phyloP scores from a whole-genome alignment of 345 rosid genomes.

The Raphanus raphanistrum region DNA sequence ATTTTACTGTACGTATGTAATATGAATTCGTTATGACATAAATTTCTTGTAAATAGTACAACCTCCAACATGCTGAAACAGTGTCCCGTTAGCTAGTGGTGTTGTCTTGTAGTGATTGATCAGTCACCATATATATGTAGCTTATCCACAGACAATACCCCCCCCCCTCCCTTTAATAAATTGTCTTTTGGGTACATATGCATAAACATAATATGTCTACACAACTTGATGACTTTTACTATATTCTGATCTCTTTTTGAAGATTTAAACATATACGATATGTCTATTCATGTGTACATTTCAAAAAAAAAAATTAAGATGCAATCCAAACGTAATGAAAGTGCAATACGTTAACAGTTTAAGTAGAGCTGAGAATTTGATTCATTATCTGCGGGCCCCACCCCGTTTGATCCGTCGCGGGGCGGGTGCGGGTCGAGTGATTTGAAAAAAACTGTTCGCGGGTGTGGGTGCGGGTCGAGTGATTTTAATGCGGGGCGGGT shows the following conservation, averaged over 20 bases:
- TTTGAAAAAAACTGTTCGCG: no score
- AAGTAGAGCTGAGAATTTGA: no score
- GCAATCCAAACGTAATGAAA: neutral
- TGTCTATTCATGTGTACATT: neutral
- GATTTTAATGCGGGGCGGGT: no score
- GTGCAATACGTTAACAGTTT: neutral
- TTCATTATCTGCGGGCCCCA: no score
- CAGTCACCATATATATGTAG: neutral
- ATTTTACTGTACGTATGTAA: neutral
- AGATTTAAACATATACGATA: neutral
- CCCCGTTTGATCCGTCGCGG: no score
- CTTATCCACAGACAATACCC: neutral
- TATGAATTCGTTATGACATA: neutral
- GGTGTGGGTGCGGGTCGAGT: no score
- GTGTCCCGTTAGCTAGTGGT: neutral
- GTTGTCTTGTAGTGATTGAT: conserved; percentile 17
- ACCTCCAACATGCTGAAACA: neutral
- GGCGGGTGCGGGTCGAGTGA: no score
- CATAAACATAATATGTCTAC: neutral
- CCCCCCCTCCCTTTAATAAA: neutral
- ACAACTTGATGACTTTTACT: conserved; percentile 13
- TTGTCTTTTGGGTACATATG: neutral
- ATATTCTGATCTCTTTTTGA: neutral
- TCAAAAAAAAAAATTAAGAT: neutral
- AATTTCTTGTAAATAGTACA: neutral